These are phyloP conservation scores for Macadamia integrifolia DNA, from an alignment of 164 flowering plant species.

Conservation along the genomic window DNA sequence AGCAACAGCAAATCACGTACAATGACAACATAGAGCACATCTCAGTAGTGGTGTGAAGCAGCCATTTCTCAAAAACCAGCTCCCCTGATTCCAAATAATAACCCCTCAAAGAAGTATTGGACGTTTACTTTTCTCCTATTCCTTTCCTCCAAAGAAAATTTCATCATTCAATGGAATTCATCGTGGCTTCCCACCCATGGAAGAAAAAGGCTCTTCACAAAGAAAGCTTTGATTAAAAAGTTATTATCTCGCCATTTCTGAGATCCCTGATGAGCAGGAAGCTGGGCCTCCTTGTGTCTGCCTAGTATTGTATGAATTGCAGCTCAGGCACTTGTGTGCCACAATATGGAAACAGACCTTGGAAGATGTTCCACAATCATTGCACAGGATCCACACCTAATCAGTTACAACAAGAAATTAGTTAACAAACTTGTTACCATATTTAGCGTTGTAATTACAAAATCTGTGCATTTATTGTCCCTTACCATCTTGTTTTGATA, in stretches of 20 bases:
- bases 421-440: neutral
- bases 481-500: slow-evolving; percentile 73
- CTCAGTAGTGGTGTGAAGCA: too few species aligned
- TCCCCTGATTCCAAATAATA: too few species aligned
- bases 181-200: too few species aligned
- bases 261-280: slow-evolving; percentile 37
- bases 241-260: slow-evolving; percentile 13
- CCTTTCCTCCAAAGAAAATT: too few species aligned
- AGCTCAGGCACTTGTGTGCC: slow-evolving; percentile 65
- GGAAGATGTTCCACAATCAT: slow-evolving; percentile 68
- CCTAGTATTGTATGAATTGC: slow-evolving; percentile 83
- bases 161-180: too few species aligned
- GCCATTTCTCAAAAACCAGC: too few species aligned
- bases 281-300: slow-evolving; percentile 54
- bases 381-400: slow-evolving; percentile 89
- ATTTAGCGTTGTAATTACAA: neutral
- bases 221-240: too few species aligned
- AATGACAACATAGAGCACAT: too few species aligned
- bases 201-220: too few species aligned
- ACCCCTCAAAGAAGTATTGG: too few species aligned
- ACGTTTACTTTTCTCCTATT: too few species aligned
- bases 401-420: neutral
- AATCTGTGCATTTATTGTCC: neutral
- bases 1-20: too few species aligned
- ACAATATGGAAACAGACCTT: slow-evolving; percentile 64